Evolutionary conservation across 768 basidiomycete species (phyloP).

Genomic region (Lentinula sp.): DNA sequence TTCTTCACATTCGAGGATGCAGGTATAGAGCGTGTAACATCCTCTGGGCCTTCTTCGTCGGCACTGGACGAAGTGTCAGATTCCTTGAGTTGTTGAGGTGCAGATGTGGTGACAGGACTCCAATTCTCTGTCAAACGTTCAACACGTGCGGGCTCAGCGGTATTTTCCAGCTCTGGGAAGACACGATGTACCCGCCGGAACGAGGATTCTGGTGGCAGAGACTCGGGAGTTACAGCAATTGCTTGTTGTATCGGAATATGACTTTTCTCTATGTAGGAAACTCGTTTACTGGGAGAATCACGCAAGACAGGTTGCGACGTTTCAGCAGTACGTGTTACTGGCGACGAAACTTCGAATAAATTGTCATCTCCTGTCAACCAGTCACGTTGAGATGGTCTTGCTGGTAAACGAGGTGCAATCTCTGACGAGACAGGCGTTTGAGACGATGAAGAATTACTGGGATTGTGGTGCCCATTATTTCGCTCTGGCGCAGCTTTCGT

Average conservation of each 20-base stretch:
- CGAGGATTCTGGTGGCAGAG: slow-evolving; percentile 24
- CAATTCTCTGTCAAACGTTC: slow-evolving; percentile 36
- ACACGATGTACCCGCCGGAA: slow-evolving; percentile 22
- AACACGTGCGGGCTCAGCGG: slow-evolving; percentile 3
- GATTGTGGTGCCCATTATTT: neutral
- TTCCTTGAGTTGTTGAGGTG: slow-evolving; percentile 20
- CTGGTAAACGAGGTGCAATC: slow-evolving; percentile 7
- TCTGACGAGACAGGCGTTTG: slow-evolving; percentile 4
- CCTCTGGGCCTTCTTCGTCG: slow-evolving; percentile 54
- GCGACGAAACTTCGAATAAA: slow-evolving; percentile 13
- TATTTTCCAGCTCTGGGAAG: slow-evolving; percentile 11
- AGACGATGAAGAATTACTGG: slow-evolving; percentile 10
- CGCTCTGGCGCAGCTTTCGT: slow-evolving; percentile 26
- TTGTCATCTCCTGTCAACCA: slow-evolving; percentile 74
- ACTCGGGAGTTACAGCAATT: slow-evolving; percentile 17
- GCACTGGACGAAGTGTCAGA: slow-evolving; percentile 49
- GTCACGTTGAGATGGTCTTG: slow-evolving; percentile 8
- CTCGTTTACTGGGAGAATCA: slow-evolving; percentile 67
- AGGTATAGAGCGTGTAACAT: slow-evolving; percentile 23
- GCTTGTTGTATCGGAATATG: slow-evolving; percentile 32
- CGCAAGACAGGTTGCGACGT: slow-evolving; percentile 47
- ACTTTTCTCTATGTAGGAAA: slow-evolving; percentile 55
- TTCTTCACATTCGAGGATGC: slow-evolving; percentile 12
- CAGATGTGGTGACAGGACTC: slow-evolving; percentile 30
- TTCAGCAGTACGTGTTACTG: slow-evolving; percentile 9